Evolutionary conservation across 2,329 filamentous ascomycete genomes (phyloP).

Genomic region (Ceratocystis ficicola): DNA sequence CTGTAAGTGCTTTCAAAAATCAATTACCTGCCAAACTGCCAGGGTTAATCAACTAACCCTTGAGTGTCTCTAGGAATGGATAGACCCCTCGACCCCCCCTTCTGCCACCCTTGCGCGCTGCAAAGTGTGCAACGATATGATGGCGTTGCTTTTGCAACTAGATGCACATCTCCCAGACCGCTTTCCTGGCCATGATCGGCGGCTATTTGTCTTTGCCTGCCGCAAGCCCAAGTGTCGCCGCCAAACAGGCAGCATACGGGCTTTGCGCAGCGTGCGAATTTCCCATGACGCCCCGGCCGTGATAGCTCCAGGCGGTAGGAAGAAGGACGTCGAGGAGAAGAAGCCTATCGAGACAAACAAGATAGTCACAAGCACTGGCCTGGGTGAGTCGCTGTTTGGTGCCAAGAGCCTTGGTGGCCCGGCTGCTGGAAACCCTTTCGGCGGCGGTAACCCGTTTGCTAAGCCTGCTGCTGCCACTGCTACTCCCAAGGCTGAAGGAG

Average conservation of each 20-base stretch:
- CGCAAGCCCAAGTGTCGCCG: constrained; percentile 64
- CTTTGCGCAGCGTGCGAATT: constrained; percentile 54
- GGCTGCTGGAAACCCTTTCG: constrained; percentile 42
- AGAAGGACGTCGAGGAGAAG: constrained; percentile 31
- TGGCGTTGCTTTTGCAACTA: constrained; percentile 78
- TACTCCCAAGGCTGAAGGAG: constrained; percentile 16
- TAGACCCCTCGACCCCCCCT: constrained; percentile 57
- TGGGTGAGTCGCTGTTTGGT: constrained; percentile 62
- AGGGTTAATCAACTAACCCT: constrained; percentile 18
- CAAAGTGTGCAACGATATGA: constrained; percentile 70
- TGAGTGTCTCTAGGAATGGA: constrained; percentile 58
- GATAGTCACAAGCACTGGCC: constrained; percentile 28
- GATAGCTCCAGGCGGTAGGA: constrained; percentile 25
- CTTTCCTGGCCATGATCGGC: constrained; percentile 76
- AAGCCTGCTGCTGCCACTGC: constrained; percentile 28
- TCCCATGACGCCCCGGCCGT: constrained; percentile 32
- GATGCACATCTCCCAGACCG: constrained; percentile 79
- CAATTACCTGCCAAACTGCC: neutral
- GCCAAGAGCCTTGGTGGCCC: constrained; percentile 37
- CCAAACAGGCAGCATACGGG: constrained; percentile 70
- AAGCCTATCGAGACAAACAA: constrained; percentile 29
- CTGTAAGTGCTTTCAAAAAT: constrained; percentile 45
- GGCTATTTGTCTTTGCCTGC: constrained; percentile 79
- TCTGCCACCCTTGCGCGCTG: constrained; percentile 70
- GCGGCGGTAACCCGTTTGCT: constrained; percentile 44